A percentile compares a stretch with the other conserved stretches of the same genome.
phyloP scores from a whole-genome alignment of 2,329 filamentous ascomycete genomes.

The Xylaria digitata region DNA sequence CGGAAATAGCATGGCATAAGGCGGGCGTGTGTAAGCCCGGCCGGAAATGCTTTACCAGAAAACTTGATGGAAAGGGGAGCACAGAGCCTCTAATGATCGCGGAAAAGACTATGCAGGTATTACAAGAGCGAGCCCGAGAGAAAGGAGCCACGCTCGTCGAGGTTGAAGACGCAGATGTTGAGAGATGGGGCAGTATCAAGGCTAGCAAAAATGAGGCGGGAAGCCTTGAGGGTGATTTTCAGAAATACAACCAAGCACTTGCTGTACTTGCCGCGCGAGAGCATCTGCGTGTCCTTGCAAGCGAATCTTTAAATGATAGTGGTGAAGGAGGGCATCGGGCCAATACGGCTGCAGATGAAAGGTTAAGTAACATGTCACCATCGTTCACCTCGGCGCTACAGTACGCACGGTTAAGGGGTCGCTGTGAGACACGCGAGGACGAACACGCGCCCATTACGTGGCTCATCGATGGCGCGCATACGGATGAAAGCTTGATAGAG shows the following conservation, averaged over 20 bases:
- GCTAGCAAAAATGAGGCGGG: constrained; percentile 46
- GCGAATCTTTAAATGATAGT: background rate
- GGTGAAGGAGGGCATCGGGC: constrained; percentile 14
- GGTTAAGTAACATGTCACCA: constrained; percentile 55
- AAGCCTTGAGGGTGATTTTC: constrained; percentile 62
- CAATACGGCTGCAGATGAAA: constrained; percentile 18
- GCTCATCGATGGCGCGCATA: constrained; percentile 91
- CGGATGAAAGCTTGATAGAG: constrained; percentile 81
- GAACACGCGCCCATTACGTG: constrained; percentile 67
- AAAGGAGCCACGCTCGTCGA: constrained; percentile 61
- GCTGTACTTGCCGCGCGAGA: constrained; percentile 67
- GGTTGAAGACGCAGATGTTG: constrained; percentile 53
- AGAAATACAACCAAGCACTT: constrained; percentile 69
- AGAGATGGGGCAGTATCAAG: constrained; percentile 56
- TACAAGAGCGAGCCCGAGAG: constrained; percentile 69
- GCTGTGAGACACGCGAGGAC: constrained; percentile 74
- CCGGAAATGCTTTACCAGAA: constrained; percentile 70
- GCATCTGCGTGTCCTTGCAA: constrained; percentile 59
- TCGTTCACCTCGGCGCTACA: constrained; percentile 74
- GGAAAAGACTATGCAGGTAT: constrained; percentile 55
- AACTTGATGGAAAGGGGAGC: constrained; percentile 60
- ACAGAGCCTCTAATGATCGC: constrained; percentile 5
- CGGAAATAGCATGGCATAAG: constrained; percentile 91
- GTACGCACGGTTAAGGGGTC: constrained; percentile 75
- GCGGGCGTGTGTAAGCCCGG: constrained; percentile 83